These are phyloP conservation scores for Thuja plicata DNA, from an alignment of 83 land plant genomes.

Conservation along the genomic window DNA sequence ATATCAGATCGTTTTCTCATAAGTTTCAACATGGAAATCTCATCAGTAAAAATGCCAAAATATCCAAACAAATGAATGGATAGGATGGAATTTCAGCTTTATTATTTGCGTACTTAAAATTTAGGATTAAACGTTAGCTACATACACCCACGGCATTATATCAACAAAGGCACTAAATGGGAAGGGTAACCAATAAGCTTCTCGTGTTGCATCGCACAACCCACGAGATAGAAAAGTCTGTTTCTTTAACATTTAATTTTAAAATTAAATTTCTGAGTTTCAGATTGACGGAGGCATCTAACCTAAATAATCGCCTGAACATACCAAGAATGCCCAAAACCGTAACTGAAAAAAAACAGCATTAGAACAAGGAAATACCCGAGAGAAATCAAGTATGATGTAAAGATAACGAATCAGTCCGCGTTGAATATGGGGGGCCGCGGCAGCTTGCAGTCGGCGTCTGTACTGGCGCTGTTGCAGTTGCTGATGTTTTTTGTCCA, in stretches of 20 bases:
- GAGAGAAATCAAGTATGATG: constrained; percentile 79
- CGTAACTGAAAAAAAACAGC: neutral
- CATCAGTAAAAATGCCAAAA: neutral
- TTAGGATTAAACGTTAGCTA: neutral
- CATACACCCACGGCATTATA: neutral
- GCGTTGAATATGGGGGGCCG: constrained; percentile 74
- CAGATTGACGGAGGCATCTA: neutral
- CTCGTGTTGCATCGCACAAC: neutral
- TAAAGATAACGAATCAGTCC: constrained; percentile 94
- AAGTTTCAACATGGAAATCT: neutral
- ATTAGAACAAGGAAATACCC: constrained; percentile 27
- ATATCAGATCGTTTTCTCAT: neutral
- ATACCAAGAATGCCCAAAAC: neutral
- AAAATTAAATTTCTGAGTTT: neutral
- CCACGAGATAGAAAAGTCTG: neutral
- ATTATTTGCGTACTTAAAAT: neutral
- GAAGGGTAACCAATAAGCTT: neutral
- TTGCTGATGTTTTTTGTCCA: constrained; percentile 65
- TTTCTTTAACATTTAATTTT: no score
- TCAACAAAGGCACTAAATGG: neutral
- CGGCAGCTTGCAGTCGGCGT: constrained; percentile 40
- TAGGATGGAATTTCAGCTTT: no score
- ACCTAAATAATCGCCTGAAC: neutral
- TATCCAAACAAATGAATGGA: neutral
- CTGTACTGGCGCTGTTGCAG: constrained; percentile 86